phyloP scores from a whole-genome alignment of 2,329 filamentous ascomycete species.

The Raffaelea arxii region DNA sequence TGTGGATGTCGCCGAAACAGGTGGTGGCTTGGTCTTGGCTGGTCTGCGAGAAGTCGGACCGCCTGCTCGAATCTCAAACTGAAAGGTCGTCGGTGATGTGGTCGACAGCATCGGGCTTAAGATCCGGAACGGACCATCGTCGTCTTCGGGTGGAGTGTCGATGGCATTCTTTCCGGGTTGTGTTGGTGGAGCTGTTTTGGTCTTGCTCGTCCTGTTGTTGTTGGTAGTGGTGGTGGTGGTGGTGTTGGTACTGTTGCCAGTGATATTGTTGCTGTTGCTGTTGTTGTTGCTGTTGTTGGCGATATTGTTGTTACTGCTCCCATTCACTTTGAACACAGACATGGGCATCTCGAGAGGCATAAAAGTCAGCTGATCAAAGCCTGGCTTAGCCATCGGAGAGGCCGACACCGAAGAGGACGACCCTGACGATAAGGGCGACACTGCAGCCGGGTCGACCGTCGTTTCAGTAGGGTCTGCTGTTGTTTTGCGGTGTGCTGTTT shows the following conservation, averaged over 20 bases:
- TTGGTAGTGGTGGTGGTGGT: too few relatives aligned
- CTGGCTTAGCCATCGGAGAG: neutral
- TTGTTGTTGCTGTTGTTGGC: too few relatives aligned
- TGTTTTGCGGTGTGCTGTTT: too few relatives aligned
- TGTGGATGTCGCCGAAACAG: neutral
- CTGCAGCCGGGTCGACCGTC: too few relatives aligned
- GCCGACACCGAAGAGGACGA: slow-evolving; percentile 3
- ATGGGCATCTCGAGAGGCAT: slow-evolving; percentile 5
- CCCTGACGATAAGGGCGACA: slow-evolving; percentile 4
- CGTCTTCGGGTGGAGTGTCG: neutral
- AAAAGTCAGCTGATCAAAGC: neutral
- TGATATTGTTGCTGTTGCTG: too few relatives aligned
- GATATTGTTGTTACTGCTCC: too few relatives aligned
- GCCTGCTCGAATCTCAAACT: neutral
- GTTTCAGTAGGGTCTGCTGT: too few relatives aligned
- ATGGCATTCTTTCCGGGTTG: neutral
- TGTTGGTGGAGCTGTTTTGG: neutral
- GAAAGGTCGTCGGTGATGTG: neutral
- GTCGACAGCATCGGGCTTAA: neutral
- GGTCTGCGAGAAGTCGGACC: neutral
- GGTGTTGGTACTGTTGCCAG: too few relatives aligned
- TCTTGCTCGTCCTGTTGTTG: too few relatives aligned
- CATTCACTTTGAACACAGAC: too few relatives aligned
- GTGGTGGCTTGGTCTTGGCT: neutral
- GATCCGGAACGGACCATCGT: neutral